phyloP scores from a whole-genome alignment of 73 alveolate species.

The Diophrys sp. region DNA sequence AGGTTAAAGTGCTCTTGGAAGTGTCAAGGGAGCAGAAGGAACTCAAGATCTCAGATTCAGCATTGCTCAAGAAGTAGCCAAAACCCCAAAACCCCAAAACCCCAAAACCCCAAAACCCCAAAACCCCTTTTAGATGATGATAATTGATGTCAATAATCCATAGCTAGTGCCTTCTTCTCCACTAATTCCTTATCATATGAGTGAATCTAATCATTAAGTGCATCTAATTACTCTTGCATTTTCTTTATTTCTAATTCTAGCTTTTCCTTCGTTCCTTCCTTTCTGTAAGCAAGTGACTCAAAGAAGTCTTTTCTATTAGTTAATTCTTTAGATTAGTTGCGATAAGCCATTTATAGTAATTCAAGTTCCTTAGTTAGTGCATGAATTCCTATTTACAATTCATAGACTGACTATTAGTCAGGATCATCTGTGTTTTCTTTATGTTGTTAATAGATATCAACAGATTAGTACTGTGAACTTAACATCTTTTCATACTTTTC shows the following conservation, averaged over 20 bases:
- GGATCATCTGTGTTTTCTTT: not conserved
- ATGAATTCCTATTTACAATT: not conserved
- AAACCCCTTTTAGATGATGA: not conserved
- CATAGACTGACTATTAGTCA: not conserved
- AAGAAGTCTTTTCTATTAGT: not conserved
- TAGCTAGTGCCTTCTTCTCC: not conserved
- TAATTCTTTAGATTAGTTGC: not conserved
- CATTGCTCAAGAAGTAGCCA: too few species aligned
- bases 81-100: slow-evolving; percentile 3
- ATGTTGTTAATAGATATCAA: not conserved
- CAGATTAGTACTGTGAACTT: not conserved
- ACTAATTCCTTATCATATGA: not conserved
- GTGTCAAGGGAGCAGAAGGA: too few species aligned
- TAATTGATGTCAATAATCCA: not conserved
- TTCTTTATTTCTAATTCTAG: not conserved
- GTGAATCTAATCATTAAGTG: not conserved
- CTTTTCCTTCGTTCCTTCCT: not conserved
- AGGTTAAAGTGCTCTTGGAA: too few species aligned
- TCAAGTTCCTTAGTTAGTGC: not conserved
- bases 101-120: slow-evolving; percentile 5
- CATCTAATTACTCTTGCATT: not conserved
- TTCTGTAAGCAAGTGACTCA: not conserved
- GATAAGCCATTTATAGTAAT: not conserved
- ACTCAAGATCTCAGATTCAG: too few species aligned
- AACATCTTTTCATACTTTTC: not conserved